These are phyloP conservation scores for Trichoderma lentiforme DNA, from an alignment of 2,329 filamentous ascomycete genomes.

Conservation along the genomic window DNA sequence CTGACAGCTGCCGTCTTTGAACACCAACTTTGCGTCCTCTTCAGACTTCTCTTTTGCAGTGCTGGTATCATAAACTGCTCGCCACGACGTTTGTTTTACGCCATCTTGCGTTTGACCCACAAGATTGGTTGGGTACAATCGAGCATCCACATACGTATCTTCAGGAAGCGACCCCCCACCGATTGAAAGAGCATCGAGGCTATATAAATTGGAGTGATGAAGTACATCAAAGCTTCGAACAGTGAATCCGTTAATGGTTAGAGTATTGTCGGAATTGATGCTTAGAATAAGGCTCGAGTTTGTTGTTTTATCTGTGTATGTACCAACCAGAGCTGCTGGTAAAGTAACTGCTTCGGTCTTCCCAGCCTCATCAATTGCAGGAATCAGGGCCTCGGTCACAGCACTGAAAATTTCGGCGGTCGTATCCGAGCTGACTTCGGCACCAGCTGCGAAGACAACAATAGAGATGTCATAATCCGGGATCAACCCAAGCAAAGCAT, in stretches of 20 bases:
- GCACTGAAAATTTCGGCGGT: slow-evolving; percentile 27
- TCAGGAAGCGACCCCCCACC: background rate
- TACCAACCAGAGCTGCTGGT: background rate
- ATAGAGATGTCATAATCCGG: slow-evolving; percentile 40
- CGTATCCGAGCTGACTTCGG: slow-evolving; percentile 25
- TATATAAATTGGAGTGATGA: background rate
- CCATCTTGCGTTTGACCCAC: background rate
- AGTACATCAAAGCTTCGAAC: background rate
- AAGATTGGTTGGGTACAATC: background rate
- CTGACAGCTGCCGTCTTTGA: slow-evolving; percentile 29
- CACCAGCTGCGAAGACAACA: slow-evolving; percentile 21
- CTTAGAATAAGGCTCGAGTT: background rate
- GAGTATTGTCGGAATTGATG: background rate
- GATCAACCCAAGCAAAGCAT: slow-evolving; percentile 36
- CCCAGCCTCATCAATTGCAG: background rate
- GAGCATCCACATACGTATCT: background rate
- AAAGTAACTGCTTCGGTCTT: background rate
- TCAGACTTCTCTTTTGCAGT: slow-evolving; percentile 20
- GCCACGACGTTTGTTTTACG: slow-evolving; percentile 28
- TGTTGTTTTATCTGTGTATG: background rate
- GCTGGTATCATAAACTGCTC: slow-evolving; percentile 30
- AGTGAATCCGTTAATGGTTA: background rate
- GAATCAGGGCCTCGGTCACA: background rate
- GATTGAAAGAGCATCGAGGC: background rate
- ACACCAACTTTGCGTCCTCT: slow-evolving; percentile 28